Evolutionary conservation across 1,284 basidiomycete genomes (phyloP).

Genomic region (Chondrostereum purpureum): DNA sequence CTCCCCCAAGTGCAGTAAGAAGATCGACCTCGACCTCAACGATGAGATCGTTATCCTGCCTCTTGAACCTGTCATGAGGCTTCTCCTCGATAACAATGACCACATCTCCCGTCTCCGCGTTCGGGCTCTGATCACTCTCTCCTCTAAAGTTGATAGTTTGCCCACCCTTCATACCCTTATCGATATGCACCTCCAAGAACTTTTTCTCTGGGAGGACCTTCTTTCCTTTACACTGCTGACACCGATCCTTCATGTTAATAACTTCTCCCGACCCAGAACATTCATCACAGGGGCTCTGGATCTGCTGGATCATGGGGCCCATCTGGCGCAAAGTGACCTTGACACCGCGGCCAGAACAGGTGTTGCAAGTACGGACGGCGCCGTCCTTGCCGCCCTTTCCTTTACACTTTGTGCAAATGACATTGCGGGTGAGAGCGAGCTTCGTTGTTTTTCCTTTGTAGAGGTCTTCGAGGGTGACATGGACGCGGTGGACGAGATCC

Average conservation of each 20-base stretch:
- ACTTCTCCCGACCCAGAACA: constrained; percentile 90
- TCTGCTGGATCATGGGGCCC: constrained; percentile 99
- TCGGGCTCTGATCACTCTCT: constrained; percentile 95
- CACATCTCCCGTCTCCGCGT: constrained; percentile 89
- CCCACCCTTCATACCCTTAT: constrained; percentile 99
- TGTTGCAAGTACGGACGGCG: constrained; percentile 75
- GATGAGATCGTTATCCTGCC: constrained; percentile 90
- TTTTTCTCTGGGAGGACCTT: constrained; percentile 95
- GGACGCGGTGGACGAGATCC: constrained; percentile 96
- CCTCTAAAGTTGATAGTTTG: constrained; percentile 94
- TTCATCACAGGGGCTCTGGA: constrained; percentile 92
- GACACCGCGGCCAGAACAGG: constrained; percentile 89
- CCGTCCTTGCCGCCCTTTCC: constrained; percentile 98
- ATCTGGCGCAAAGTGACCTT: constrained; percentile 91
- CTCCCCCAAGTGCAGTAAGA: constrained; percentile 90
- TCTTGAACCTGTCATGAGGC: constrained; percentile 85
- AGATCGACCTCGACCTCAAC: constrained; percentile 89
- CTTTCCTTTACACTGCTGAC: constrained; percentile 92
- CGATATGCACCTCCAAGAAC: constrained; percentile 97
- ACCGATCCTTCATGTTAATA: constrained; percentile 92
- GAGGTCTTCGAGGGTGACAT: constrained; percentile 94
- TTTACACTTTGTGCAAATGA: constrained; percentile 90
- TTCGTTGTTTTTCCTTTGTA: constrained; percentile 99
- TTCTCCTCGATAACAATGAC: constrained; percentile 97
- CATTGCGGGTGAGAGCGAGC: constrained; percentile 93